Percentiles rank a stretch among this genome's conserved stretches.
phyloP scores from a whole-genome alignment of 805 yeast genomes.

The Cyberlindnera veronae region DNA sequence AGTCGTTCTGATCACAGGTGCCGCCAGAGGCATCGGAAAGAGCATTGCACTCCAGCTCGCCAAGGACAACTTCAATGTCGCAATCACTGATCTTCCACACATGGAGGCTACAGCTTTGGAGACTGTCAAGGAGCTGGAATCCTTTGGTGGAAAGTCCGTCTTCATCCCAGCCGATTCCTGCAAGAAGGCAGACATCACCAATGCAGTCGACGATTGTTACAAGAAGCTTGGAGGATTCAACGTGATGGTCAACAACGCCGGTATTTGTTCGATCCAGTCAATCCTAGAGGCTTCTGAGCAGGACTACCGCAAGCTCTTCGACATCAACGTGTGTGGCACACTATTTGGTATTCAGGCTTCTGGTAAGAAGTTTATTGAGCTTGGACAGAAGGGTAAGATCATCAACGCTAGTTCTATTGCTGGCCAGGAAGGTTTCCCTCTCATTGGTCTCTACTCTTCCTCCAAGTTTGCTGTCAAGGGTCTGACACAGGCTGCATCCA shows the following conservation, averaged over 20 bases:
- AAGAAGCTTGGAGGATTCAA: constrained; percentile 29
- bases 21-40: constrained; percentile 86
- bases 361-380: constrained; percentile 23
- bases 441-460: constrained; percentile 31
- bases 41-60: constrained; percentile 79
- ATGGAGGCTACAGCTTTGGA: constrained; percentile 21
- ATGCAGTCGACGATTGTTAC: constrained; percentile 27
- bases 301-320: constrained; percentile 21
- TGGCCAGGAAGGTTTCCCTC: constrained; percentile 29
- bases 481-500: constrained; percentile 35
- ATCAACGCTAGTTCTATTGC: constrained; percentile 35
- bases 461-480: constrained; percentile 35
- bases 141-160: not conserved
- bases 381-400: constrained; percentile 32
- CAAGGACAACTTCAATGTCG: constrained; percentile 50
- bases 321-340: constrained; percentile 30
- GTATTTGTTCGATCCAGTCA: constrained; percentile 27
- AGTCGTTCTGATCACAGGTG: constrained; percentile 77
- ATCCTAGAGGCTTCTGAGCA: constrained; percentile 28
- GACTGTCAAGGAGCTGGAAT: not conserved
- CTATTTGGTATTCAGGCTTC: constrained; percentile 33
- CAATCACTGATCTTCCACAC: constrained; percentile 23
- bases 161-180: not conserved
- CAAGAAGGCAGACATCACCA: constrained; percentile 19
- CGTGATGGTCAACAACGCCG: constrained; percentile 35